Evolutionary conservation across 176 grass and related monocot genomes (phyloP).

Genomic region (Leersia perrieri): DNA sequence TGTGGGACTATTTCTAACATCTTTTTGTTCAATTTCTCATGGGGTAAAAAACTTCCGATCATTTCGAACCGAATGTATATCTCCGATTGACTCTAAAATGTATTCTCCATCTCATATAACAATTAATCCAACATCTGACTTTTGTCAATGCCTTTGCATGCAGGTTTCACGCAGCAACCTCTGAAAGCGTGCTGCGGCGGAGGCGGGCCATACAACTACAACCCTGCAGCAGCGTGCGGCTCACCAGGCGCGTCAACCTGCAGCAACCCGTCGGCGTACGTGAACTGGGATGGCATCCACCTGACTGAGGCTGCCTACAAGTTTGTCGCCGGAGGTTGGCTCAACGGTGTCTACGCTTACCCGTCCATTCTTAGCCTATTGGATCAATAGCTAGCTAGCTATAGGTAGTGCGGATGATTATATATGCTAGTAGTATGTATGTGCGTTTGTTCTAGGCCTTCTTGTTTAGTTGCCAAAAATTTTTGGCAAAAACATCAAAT

Average conservation of each 20-base stretch:
- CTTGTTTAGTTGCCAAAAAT: too few species aligned
- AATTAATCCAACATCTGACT: neutral
- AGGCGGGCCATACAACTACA: constrained; percentile 61
- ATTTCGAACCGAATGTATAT: too few species aligned
- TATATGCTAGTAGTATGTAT: too few species aligned
- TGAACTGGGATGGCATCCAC: constrained; percentile 65
- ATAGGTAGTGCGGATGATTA: neutral
- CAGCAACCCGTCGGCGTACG: constrained; percentile 25
- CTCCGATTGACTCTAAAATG: too few species aligned
- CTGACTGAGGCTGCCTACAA: constrained; percentile 57
- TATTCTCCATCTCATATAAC: too few species aligned
- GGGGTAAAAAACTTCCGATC: too few species aligned
- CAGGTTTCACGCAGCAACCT: constrained; percentile 46
- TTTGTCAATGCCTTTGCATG: too few species aligned
- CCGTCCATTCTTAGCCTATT: constrained; percentile 38
- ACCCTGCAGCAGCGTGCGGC: constrained; percentile 30
- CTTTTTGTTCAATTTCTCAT: too few species aligned
- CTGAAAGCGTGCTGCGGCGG: constrained; percentile 60
- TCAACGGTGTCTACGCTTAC: constrained; percentile 47
- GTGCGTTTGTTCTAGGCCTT: too few species aligned
- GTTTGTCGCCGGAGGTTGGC: constrained; percentile 40
- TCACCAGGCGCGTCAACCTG: constrained; percentile 31
- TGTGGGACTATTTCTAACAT: too few species aligned
- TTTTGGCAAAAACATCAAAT: too few species aligned
- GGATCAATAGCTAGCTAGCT: neutral